These are phyloP conservation scores for Erythrobasidium hasegawianum DNA, from an alignment of 1,284 basidiomycete species.

Conservation along the genomic window DNA sequence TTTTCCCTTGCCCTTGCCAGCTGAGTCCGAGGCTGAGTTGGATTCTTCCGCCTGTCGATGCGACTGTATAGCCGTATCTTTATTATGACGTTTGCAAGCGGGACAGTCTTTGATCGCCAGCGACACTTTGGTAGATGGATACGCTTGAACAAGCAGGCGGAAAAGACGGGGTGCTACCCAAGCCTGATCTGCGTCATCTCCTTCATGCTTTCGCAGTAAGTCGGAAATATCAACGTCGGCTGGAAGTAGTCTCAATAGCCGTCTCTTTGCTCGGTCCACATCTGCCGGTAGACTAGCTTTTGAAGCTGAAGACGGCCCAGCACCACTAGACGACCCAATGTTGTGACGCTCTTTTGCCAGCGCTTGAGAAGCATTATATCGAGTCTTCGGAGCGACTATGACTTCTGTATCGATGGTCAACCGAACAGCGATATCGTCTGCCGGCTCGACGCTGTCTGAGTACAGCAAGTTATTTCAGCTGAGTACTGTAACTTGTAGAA, in stretches of 20 bases:
- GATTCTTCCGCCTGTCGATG: neutral
- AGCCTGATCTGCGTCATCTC: neutral
- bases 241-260: conserved; percentile 39
- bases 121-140: conserved; percentile 17
- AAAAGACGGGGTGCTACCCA: conserved; percentile 12
- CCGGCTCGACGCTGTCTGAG: conserved; percentile 45
- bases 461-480: neutral
- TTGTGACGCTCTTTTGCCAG: conserved; percentile 12
- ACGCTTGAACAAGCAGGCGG: conserved; percentile 21
- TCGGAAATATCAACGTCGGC: neutral
- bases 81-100: conserved; percentile 3
- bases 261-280: conserved; percentile 16
- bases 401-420: conserved; percentile 87
- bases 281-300: conserved; percentile 19
- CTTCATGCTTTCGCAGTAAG: neutral
- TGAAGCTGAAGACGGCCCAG: neutral
- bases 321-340: neutral
- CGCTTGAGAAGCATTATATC: conserved; percentile 44
- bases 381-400: conserved; percentile 75
- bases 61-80: no score
- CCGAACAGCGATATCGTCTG: conserved; percentile 54
- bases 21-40: neutral
- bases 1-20: conserved; percentile 10
- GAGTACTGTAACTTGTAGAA: no score
- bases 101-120: conserved; percentile 17